A percentile compares a stretch with the other conserved stretches of the same genome.
Conservation (phyloP, 1,284 basidiomycete species). For the Crucibulum cyathiforme region DNA sequence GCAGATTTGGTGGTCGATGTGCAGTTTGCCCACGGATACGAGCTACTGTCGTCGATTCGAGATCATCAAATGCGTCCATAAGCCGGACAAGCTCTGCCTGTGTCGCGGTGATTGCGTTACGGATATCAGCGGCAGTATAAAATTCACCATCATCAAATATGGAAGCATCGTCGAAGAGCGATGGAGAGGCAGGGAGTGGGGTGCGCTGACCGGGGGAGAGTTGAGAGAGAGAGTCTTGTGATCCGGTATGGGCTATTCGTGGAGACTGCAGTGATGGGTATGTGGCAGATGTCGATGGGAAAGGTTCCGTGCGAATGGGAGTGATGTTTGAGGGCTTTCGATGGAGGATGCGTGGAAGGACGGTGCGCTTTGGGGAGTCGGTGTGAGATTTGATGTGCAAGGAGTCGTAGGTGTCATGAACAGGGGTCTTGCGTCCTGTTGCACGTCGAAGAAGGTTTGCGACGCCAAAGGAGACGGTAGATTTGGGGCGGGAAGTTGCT, state of each 20-base stretch:
- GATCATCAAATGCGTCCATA: conserved; percentile 71
- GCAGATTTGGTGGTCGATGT: conserved; percentile 32
- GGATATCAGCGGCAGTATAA: conserved; percentile 53
- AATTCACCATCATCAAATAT: conserved; percentile 30
- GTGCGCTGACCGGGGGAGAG: conserved; percentile 5
- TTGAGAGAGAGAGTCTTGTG: conserved; percentile 1
- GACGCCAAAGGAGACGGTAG: conserved; percentile 58
- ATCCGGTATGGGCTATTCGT: conserved; percentile 3
- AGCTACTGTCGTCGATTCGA: conserved; percentile 65
- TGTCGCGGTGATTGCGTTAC: conserved; percentile 62
- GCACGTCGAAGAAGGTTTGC: conserved; percentile 62
- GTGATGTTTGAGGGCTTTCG: conserved; percentile 40
- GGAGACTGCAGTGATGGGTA: conserved; percentile 11
- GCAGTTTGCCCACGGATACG: conserved; percentile 48
- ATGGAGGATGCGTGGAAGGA: conserved; percentile 46
- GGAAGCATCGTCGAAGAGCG: conserved; percentile 13
- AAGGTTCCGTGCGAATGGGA: conserved; percentile 28
- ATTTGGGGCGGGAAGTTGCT: conserved; percentile 46
- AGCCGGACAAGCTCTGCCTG: conserved; percentile 70
- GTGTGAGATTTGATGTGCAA: conserved; percentile 25
- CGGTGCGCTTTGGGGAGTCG: conserved; percentile 37
- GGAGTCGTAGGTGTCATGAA: conserved; percentile 31
- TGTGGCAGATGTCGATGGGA: conserved; percentile 13
- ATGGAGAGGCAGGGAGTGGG: conserved; percentile 11
- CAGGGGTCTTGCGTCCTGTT: conserved; percentile 44